Evolutionary conservation across 345 rosid species (phyloP).

Genomic region (Eutrema japonicum): DNA sequence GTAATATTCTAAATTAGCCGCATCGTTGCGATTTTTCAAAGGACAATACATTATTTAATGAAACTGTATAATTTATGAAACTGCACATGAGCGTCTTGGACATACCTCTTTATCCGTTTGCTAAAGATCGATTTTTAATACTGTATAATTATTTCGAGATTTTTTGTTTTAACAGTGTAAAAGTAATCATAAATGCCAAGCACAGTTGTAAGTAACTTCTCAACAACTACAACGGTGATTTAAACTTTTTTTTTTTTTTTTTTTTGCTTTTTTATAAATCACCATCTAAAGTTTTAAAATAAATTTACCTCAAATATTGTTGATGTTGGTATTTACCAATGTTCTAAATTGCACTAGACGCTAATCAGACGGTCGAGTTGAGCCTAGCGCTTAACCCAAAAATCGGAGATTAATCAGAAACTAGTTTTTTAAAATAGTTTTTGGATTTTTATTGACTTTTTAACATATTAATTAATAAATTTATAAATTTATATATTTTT

Average conservation of each 20-base stretch:
- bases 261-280: neutral
- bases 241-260: neutral
- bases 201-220: constrained; percentile 38
- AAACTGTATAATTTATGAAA: neutral
- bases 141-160: constrained; percentile 4
- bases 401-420: too few relatives aligned
- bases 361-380: too few relatives aligned
- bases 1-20: too few relatives aligned
- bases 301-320: constrained; percentile 21
- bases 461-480: too few relatives aligned
- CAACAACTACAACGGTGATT: constrained; percentile 42
- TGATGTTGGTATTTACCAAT: constrained; percentile 27
- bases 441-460: too few relatives aligned
- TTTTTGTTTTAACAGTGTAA: neutral
- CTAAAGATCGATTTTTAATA: constrained; percentile 8
- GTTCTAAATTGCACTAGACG: too few relatives aligned
- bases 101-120: constrained; percentile 24
- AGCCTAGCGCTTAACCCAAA: too few relatives aligned
- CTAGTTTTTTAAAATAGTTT: too few relatives aligned
- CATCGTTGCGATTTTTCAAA: too few relatives aligned
- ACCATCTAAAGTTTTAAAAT: neutral
- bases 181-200: constrained; percentile 24
- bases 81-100: neutral
- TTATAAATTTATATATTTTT: too few relatives aligned
- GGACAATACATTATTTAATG: too few relatives aligned